phyloP scores from a whole-genome alignment of 495 filamentous ascomycete species.

The Mytilinidion resinicola region DNA sequence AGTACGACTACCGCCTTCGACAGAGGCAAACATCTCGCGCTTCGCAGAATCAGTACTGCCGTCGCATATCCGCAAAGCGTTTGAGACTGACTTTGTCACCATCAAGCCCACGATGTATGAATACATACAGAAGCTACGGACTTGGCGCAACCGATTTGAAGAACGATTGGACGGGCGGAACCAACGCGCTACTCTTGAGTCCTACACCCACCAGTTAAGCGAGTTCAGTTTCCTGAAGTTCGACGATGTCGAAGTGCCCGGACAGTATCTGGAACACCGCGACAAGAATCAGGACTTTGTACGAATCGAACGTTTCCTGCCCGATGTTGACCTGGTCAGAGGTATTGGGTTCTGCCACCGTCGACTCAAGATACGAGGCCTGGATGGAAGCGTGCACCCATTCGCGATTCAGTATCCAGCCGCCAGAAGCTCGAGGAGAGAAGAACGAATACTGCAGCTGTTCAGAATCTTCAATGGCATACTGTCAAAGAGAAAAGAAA shows the following conservation, averaged over 20 bases:
- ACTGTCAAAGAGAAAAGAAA: slow-evolving; percentile 86
- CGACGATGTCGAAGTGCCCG: slow-evolving; percentile 95
- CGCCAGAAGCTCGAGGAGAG: slow-evolving; percentile 80
- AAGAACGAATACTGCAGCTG: slow-evolving; percentile 92
- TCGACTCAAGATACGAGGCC: slow-evolving; percentile 90
- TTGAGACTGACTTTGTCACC: slow-evolving; percentile 90
- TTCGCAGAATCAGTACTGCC: slow-evolving; percentile 96
- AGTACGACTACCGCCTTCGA: slow-evolving; percentile 80
- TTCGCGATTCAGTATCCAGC: slow-evolving; percentile 96
- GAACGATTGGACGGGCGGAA: slow-evolving; percentile 89
- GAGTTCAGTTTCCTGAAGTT: slow-evolving; percentile 97
- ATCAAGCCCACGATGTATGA: slow-evolving; percentile 93
- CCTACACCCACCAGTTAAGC: slow-evolving; percentile 79
- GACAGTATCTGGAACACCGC: slow-evolving; percentile 91
- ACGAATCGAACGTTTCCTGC: slow-evolving; percentile 91
- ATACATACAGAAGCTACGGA: slow-evolving; percentile 93
- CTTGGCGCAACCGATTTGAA: slow-evolving; percentile 96
- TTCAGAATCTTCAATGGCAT: slow-evolving; percentile 96
- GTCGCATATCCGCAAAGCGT: slow-evolving; percentile 82
- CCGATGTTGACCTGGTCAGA: slow-evolving; percentile 85
- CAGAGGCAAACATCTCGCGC: slow-evolving; percentile 90
- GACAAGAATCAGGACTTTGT: slow-evolving; percentile 99
- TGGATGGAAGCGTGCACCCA: slow-evolving; percentile 89
- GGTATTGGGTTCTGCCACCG: slow-evolving; percentile 84
- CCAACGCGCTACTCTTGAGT: slow-evolving; percentile 63